Percentiles rank a stretch among this genome's conserved stretches.
Conservation (phyloP, 2,329 filamentous ascomycete species). For the Penicillium sp. region DNA sequence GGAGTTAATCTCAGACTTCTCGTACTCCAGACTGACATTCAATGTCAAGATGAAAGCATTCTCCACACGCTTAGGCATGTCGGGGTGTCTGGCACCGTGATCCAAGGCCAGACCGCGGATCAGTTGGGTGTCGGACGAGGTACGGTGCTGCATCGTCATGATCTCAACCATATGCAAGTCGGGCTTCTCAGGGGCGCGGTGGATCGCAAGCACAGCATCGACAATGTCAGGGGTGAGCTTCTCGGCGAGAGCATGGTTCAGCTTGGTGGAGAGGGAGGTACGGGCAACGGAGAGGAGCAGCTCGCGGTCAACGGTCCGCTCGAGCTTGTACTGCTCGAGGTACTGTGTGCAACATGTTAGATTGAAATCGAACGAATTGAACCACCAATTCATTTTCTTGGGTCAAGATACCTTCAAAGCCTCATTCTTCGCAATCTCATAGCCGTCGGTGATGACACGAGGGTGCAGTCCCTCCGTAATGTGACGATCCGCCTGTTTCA, state of each 20-base stretch:
- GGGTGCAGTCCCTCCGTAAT: conserved; percentile 97
- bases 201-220: conserved; percentile 91
- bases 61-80: conserved; percentile 95
- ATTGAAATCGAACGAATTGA: not conserved
- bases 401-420: conserved; percentile 65
- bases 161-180: conserved; percentile 99
- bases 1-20: conserved; percentile 99
- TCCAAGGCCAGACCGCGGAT: conserved; percentile 90
- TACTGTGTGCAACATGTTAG: conserved; percentile 55
- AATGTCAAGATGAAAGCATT: conserved; percentile 93
- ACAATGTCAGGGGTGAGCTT: conserved; percentile 93
- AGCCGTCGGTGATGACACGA: conserved; percentile 93
- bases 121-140: conserved; percentile 90
- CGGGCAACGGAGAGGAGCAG: conserved; percentile 87
- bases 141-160: conserved; percentile 99
- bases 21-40: conserved; percentile 96
- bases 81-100: conserved; percentile 91
- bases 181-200: conserved; percentile 82
- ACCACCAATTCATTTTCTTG: not conserved
- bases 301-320: conserved; percentile 84
- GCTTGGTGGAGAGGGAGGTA: conserved; percentile 91
- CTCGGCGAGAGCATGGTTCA: conserved; percentile 81
- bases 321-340: conserved; percentile 87
- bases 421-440: conserved; percentile 93
- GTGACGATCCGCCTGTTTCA: conserved; percentile 96